A percentile compares a stretch with the other conserved stretches of the same genome.
These are phyloP conservation scores for Passiflora organensis DNA, from an alignment of 345 rosid species.

Conservation along the genomic window DNA sequence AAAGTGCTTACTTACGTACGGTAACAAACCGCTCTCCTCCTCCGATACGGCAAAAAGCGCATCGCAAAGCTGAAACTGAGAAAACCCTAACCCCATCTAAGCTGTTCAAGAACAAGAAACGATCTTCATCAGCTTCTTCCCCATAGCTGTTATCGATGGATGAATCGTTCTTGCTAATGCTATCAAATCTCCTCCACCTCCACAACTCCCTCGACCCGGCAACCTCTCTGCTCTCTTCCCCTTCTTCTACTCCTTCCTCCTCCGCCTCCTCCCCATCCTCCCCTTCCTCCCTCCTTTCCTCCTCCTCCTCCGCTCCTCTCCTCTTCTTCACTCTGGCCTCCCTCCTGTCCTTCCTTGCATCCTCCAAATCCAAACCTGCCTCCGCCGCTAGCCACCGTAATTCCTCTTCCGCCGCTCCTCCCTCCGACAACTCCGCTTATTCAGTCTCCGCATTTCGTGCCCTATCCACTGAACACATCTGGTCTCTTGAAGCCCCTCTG, in stretches of 20 bases:
- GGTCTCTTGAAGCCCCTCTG: slow-evolving; percentile 68
- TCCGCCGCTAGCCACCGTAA: slow-evolving; percentile 10
- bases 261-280: slow-evolving; percentile 27
- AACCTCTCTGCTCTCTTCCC: slow-evolving; percentile 48
- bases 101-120: no score
- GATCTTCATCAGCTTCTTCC: no score
- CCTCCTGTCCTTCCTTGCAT: slow-evolving; percentile 38
- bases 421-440: slow-evolving; percentile 43
- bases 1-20: no score
- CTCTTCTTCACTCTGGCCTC: slow-evolving; percentile 33
- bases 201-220: slow-evolving; percentile 81
- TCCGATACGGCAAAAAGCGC: no score
- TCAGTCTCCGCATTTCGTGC: slow-evolving; percentile 87
- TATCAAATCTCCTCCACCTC: slow-evolving; percentile 88
- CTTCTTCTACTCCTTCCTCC: slow-evolving; percentile 37
- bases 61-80: no score
- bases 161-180: slow-evolving; percentile 74
- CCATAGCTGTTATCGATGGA: no score
- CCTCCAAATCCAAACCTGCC: slow-evolving; percentile 17
- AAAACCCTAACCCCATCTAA: no score
- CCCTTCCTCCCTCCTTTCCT: slow-evolving; percentile 32
- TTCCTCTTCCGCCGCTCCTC: slow-evolving; percentile 8
- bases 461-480: slow-evolving; percentile 83
- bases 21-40: no score
- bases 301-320: slow-evolving; percentile 31